Base-by-base conservation (phyloP, 352 stramenopile genomes). In the Pythium aphanidermatum region DNA sequence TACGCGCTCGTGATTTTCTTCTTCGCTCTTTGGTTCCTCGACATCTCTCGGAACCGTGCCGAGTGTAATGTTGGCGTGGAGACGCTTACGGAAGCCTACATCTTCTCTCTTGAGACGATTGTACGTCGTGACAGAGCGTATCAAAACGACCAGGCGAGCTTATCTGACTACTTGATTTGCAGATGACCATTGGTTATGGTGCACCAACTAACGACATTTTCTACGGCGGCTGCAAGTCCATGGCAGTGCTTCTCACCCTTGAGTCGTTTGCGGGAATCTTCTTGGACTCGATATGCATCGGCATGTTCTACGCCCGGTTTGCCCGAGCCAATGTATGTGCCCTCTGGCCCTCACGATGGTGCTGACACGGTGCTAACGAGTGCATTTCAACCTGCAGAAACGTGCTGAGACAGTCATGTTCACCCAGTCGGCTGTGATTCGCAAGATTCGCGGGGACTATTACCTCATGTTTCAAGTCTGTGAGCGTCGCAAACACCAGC, bases 381-480 rank as follows among this genome's bases (percentile, higher is more conserved):
- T n/a, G n/a, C n/a, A n/a, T n/a, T n/a, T n/a, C n/a, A n/a, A n/a
- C n/a, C n/a, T n/a, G n/a, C n/a, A 93, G 81, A 77, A 85, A 81
- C 79, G 82, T 28, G 82, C 82, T 1, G 78, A 85, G 41, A 91
- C 82, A 4, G 83, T 96, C 60, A 86, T 95, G 58, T 95, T 96
- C 39, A 82, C 76, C 4, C 81, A 90, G 24, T 72, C 63, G 12
- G 84, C 77, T 2, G 76, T 96, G 21, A 92, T 96, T 61, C 86
- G 86, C 26, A 80, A 86, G 56, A 95, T 96, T 46, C 82, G 85
- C 11, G 86, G 86, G 4, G 69, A 92, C 32, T 95, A 82, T 51
- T 95, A 95, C 70, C 83, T 96, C 37, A 96, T 96, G 84, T 85
- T 95, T 48, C 86, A 96, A 41, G 76, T 89, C 1, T 96, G 86